Evolutionary conservation across 2,329 filamentous ascomycete species (phyloP).

Genomic region (Colletotrichum orchidophilum): DNA sequence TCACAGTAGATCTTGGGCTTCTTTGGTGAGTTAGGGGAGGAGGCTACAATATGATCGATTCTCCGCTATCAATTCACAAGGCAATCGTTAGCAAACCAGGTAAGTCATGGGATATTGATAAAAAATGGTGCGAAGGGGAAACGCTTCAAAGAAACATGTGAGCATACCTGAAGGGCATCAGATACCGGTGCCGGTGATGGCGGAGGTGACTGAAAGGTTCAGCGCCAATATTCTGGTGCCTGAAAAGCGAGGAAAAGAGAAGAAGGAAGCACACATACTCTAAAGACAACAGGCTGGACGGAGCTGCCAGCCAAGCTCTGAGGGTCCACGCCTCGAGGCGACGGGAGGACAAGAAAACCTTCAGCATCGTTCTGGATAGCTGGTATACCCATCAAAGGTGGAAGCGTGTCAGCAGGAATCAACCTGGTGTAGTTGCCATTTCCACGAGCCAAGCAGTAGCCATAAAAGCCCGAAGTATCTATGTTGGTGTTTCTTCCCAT

Average conservation of each 20-base stretch:
- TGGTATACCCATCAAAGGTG: slow-evolving; percentile 54
- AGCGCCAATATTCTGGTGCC: slow-evolving; percentile 36
- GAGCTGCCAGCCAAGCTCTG: slow-evolving; percentile 49
- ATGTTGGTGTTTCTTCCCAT: neutral
- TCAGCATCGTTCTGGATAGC: slow-evolving; percentile 46
- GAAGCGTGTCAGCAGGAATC: slow-evolving; percentile 64
- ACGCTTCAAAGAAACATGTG: neutral
- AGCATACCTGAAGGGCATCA: slow-evolving; percentile 46
- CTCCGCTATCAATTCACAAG: slow-evolving; percentile 39
- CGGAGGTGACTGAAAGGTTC: slow-evolving; percentile 40
- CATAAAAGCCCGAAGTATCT: slow-evolving; percentile 46
- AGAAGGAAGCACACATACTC: slow-evolving; percentile 45
- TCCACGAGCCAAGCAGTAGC: slow-evolving; percentile 63
- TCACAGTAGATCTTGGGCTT: slow-evolving; percentile 80
- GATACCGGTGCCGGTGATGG: slow-evolving; percentile 36
- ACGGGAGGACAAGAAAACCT: slow-evolving; percentile 59
- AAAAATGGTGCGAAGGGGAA: no score
- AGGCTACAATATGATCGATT: slow-evolving; percentile 40
- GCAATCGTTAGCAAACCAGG: neutral
- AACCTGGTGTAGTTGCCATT: slow-evolving; percentile 64
- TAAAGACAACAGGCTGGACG: slow-evolving; percentile 45
- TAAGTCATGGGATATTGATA: no score
- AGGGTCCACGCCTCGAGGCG: slow-evolving; percentile 48
- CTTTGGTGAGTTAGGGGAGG: slow-evolving; percentile 51
- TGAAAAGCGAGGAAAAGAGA: neutral